Percentiles rank a stretch among this genome's conserved stretches.
Evolutionary conservation across 306 rosid genomes (phyloP).

Genomic region (Cucurbita pepo): DNA sequence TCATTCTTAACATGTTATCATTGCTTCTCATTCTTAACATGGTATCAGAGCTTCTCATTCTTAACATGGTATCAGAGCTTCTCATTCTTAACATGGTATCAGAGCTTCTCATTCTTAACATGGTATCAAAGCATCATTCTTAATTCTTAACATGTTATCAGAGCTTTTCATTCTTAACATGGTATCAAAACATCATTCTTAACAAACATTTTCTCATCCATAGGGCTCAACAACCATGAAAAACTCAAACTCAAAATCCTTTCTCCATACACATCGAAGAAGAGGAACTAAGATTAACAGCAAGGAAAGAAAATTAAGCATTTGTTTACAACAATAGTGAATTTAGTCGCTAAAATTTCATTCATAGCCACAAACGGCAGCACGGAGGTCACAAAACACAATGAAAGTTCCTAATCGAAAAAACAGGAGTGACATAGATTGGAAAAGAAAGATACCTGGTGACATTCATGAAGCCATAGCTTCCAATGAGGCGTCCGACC

Average conservation of each 20-base stretch:
- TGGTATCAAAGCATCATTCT: too few species aligned
- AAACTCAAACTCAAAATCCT: background rate
- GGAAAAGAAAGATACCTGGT: conserved; percentile 33
- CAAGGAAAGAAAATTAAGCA: background rate
- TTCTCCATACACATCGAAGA: background rate
- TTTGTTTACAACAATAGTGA: background rate
- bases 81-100: too few species aligned
- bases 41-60: too few species aligned
- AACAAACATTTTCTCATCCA: background rate
- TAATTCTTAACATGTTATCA: too few species aligned
- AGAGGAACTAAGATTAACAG: background rate
- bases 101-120: too few species aligned
- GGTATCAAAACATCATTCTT: too few species aligned
- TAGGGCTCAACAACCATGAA: background rate
- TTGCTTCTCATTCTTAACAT: too few species aligned
- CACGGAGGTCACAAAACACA: background rate
- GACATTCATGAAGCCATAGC: conserved; percentile 85
- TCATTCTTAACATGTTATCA: too few species aligned
- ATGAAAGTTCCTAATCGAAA: background rate
- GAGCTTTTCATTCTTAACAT: too few species aligned
- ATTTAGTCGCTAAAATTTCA: background rate
- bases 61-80: too few species aligned
- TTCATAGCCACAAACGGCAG: background rate
- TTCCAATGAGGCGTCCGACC: conserved; percentile 80
- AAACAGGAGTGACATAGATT: background rate